Percentiles rank a stretch among this genome's conserved stretches.
phyloP scores from a whole-genome alignment of 192 early-diverging fungal genomes.

The Chytriomyces sp. region DNA sequence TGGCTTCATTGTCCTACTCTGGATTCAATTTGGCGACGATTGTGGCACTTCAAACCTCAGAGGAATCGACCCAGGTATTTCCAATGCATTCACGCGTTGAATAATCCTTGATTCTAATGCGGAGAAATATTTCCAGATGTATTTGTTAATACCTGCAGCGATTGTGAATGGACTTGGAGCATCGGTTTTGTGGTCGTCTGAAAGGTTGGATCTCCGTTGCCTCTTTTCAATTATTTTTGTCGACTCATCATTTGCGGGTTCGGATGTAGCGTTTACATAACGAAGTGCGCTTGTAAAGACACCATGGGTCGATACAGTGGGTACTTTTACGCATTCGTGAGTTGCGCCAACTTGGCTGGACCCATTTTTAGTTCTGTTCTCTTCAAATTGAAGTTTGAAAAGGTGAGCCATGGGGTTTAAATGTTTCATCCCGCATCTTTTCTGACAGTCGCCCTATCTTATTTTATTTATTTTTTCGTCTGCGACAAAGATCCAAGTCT shows the following conservation, averaged over 20 bases:
- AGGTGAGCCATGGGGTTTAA: constrained; percentile 1
- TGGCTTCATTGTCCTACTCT: constrained; percentile 34
- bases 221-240: neutral
- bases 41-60: constrained; percentile 4
- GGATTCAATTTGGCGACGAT: constrained; percentile 19
- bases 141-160: constrained; percentile 32
- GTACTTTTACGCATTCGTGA: constrained; percentile 31
- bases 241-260: neutral
- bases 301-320: constrained; percentile 23
- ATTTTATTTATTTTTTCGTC: neutral
- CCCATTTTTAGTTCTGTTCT: constrained; percentile 31
- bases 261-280: constrained; percentile 20
- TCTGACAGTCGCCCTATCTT: neutral
- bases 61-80: neutral
- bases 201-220: constrained; percentile 3
- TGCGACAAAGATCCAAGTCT: constrained; percentile 13
- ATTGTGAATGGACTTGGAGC: constrained; percentile 35
- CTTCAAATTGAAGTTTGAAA: constrained; percentile 21
- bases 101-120: constrained; percentile 6
- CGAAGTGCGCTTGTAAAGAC: constrained; percentile 30
- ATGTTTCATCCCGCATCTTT: neutral
- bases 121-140: neutral
- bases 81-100: neutral
- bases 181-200: constrained; percentile 34
- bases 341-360: constrained; percentile 17